These are phyloP conservation scores for Acanthamoeba castellanii DNA, from an alignment of 208 protist species.

Conservation along the genomic window DNA sequence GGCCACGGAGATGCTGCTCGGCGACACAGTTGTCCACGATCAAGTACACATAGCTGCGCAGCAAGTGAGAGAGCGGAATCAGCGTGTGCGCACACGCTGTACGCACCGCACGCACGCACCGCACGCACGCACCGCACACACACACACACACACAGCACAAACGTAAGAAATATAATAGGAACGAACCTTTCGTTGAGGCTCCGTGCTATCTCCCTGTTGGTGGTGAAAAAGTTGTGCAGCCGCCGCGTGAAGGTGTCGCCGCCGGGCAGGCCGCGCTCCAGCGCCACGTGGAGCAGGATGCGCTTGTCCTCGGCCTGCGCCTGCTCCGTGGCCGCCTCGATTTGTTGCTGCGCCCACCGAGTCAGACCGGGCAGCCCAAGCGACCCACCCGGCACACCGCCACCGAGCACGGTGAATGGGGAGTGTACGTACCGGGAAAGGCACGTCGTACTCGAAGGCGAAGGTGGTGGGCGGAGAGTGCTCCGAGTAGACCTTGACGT, in stretches of 20 bases:
- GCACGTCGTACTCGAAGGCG: neutral
- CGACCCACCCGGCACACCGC: too few relatives aligned
- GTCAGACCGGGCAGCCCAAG: neutral
- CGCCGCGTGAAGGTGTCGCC: neutral
- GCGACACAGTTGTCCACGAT: neutral
- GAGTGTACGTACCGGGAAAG: neutral
- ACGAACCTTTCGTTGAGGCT: neutral
- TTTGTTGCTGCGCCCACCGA: neutral
- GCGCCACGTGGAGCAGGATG: conserved; percentile 4
- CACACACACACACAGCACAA: too few relatives aligned
- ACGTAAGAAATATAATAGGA: neutral
- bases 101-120: neutral
- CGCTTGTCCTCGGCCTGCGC: conserved; percentile 21
- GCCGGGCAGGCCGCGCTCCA: conserved; percentile 6
- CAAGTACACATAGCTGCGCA: neutral
- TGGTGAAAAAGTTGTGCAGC: conserved; percentile 36
- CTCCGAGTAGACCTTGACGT: neutral
- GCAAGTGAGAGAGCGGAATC: neutral
- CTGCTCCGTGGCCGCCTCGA: neutral
- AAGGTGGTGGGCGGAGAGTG: neutral
- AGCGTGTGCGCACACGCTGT: too few relatives aligned
- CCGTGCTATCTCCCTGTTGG: neutral
- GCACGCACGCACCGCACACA: neutral
- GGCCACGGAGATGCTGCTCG: neutral
- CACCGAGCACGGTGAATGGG: neutral